Percentiles rank a stretch among this genome's conserved stretches.
Conservation (phyloP, 2,329 filamentous ascomycete genomes). For the Beauveria sp. region DNA sequence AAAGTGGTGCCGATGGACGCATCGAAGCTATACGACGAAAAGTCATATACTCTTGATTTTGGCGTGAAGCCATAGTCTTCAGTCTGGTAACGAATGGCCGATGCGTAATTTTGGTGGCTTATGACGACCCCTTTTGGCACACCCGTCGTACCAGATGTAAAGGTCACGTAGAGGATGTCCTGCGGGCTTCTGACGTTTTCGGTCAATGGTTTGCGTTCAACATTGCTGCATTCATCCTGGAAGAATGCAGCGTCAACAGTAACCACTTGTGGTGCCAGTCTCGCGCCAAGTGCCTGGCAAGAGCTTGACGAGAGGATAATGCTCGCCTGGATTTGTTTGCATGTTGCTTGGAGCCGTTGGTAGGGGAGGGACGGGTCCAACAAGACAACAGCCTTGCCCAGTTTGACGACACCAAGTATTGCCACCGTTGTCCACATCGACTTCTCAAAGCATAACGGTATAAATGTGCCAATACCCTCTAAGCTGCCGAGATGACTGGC, state of each 20-base stretch:
- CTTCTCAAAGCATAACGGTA: constrained; percentile 21
- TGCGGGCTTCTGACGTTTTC: neutral
- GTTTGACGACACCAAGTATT: constrained; percentile 24
- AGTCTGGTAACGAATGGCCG: constrained; percentile 5
- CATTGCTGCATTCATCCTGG: neutral
- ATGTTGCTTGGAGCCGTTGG: constrained; percentile 8
- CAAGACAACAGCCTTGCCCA: constrained; percentile 24
- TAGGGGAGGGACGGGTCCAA: constrained; percentile 19
- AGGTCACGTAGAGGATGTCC: constrained; percentile 17
- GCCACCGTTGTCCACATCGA: constrained; percentile 19
- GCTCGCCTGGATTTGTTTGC: constrained; percentile 3
- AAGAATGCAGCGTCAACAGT: neutral
- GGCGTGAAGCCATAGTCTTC: constrained; percentile 8
- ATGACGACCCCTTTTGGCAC: constrained; percentile 18
- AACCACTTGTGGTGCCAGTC: neutral
- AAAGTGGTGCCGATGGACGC: neutral
- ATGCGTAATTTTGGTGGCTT: neutral
- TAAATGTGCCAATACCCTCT: neutral
- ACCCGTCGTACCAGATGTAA: constrained; percentile 21
- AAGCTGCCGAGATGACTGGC: neutral
- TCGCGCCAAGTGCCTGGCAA: neutral
- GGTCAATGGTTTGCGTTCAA: neutral
- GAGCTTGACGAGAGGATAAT: neutral
- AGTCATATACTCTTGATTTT: constrained; percentile 11
- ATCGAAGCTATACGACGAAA: constrained; percentile 14